Evolutionary conservation across 768 basidiomycete genomes (phyloP), one percentile per base, ranked within the genome.

Genomic region (Pisolithus tinctorius): DNA sequence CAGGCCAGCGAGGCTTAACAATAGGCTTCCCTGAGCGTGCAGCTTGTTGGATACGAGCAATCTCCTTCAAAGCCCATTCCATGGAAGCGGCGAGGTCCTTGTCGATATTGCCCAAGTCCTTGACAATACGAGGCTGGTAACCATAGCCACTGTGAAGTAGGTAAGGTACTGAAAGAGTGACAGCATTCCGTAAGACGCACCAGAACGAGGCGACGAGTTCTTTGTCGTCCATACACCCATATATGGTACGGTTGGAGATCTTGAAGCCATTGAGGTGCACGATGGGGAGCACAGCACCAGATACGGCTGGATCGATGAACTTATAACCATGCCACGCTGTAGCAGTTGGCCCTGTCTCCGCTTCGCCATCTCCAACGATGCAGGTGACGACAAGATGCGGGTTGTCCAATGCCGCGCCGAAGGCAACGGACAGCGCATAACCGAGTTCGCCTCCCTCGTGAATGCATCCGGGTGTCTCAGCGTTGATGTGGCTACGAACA

Each of bases 371-470:
- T 23, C 92, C 92, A n/a, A 95, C 71, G 30, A 94, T 75, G 54
- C 86, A 89, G 45, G 83, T 77, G 17, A 86, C 81, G 58, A 94
- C 78, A 16, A 92, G 81, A 61, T 93, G 77, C 7, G 91, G 92
- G 56, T 89, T 85, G 65, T 96, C 93, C 88, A 95, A 92, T 58
- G 89, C 82, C 25, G 88, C 84, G 34, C 93, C 93, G 61, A 89
- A 94, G 1, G 89, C 77, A 8, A 91, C 91, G 39, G 83, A 78
- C 36, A 93, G 80, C 4, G 90, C 90, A 57, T 94, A 95, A 7
- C 93, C 92, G 13, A 94, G 78, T 65, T 94, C 93, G 27, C 85
- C 86, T 49, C 93, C 93, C 69, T 96, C 93, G 59, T 96, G 93
- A 55, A 96, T 94, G 3, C 81, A 76, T 5, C 93, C 93, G 17